Evolutionary conservation across 2,329 filamentous ascomycete genomes (phyloP), one percentile per base, ranked within the genome.

Genomic region (Pseudocercospora ulei): DNA sequence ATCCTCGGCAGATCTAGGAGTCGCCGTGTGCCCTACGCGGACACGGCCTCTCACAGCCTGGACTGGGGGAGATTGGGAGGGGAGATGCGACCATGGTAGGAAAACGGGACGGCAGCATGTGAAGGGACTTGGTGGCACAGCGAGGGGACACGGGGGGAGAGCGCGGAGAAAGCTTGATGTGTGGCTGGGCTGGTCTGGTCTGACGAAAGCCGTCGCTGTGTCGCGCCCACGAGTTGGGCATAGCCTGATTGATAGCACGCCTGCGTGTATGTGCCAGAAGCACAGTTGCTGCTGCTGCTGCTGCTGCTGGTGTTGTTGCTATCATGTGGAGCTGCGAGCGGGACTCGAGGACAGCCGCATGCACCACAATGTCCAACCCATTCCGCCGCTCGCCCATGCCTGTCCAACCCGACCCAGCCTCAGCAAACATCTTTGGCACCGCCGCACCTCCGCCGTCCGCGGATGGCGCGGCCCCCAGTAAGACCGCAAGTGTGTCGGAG

Each of bases 351-450:
- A 16, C 22, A 26, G 19, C 16, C 23, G 19, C 16, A 16, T 40
- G 35, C 28, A 47, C 13, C 28, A 47, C 13, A 25, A 57, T 58
- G 56, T 55, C 55, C 39, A 58, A 58, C 35, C 55, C 56, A 9
- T 58, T 58, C 48, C 50, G 56, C 19, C 51, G 39, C 46, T 49
- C 47, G 34, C 44, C 42, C 30, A 45, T 43, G 20, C 44, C 50
- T n/a, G 46, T 50, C 35, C 44, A 47, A 37, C 33, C 38, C 27
- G 38, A 48, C 39, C 18, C 38, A 33, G 28, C 38, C 13, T 36
- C 40, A 30, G 44, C 42, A 22, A 39, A 43, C 36, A 39, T 36
- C 34, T 44, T 43, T 13, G 35, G 31, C 16, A 13, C n/a, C 13
- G 27, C 19, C n/a, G 17, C 26, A 11, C 27, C 25, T 16, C 22